A percentile compares a stretch with the other conserved stretches of the same genome.
phyloP scores from a whole-genome alignment of 2,329 filamentous ascomycete species.

The Cordyceps tenuipes region DNA sequence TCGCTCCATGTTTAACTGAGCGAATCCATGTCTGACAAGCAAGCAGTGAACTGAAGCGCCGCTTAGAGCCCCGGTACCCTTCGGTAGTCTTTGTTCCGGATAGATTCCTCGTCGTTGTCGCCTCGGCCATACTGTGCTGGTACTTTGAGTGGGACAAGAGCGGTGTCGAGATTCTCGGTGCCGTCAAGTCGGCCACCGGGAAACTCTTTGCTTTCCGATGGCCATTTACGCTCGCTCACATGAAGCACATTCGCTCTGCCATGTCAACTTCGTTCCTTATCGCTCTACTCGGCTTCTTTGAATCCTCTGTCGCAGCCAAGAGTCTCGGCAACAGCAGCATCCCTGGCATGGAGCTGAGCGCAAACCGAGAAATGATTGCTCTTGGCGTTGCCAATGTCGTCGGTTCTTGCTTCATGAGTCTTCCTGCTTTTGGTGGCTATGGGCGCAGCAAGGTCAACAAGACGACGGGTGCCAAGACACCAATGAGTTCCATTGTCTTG shows the following conservation, averaged over 20 bases:
- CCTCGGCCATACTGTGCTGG: slow-evolving; percentile 75
- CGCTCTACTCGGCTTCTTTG: slow-evolving; percentile 93
- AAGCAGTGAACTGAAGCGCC: slow-evolving; percentile 67
- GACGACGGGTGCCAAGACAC: slow-evolving; percentile 82
- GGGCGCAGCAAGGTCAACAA: slow-evolving; percentile 93
- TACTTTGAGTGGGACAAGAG: slow-evolving; percentile 66
- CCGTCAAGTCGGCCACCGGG: slow-evolving; percentile 67
- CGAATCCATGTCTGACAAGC: neutral
- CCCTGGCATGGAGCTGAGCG: slow-evolving; percentile 71
- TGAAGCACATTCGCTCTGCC: slow-evolving; percentile 75
- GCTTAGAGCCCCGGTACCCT: slow-evolving; percentile 70
- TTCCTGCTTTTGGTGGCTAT: slow-evolving; percentile 94
- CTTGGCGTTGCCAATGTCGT: slow-evolving; percentile 86
- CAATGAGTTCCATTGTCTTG: slow-evolving; percentile 86
- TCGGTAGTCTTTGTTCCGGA: slow-evolving; percentile 84
- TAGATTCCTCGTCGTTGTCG: slow-evolving; percentile 78
- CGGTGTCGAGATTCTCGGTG: slow-evolving; percentile 76
- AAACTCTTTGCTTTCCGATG: slow-evolving; percentile 72
- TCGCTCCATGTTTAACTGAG: neutral
- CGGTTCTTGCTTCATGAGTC: slow-evolving; percentile 81
- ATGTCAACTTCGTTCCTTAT: slow-evolving; percentile 92
- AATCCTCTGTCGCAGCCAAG: slow-evolving; percentile 93
- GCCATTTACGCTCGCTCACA: slow-evolving; percentile 68
- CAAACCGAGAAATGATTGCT: slow-evolving; percentile 89
- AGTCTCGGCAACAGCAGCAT: slow-evolving; percentile 66